A percentile compares a stretch with the other conserved stretches of the same genome.
Evolutionary conservation across 78 protist genomes (phyloP).

Genomic region (Chrysochromulina parva): DNA sequence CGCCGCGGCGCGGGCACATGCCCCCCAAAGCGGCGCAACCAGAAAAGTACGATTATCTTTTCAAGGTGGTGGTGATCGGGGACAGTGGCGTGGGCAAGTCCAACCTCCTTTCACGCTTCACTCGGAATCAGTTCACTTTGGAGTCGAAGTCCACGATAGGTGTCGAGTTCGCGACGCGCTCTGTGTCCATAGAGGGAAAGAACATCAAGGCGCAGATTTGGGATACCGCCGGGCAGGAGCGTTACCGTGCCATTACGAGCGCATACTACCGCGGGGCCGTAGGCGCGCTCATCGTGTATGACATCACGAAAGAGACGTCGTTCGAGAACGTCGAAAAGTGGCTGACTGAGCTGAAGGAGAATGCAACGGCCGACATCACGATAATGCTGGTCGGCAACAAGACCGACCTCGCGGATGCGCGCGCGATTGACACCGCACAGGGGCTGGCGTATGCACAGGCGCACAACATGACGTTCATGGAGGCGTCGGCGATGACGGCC

Average conservation of each 20-base stretch:
- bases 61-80: conserved; percentile 94
- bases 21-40: no score
- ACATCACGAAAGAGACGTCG: conserved; percentile 79
- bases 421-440: background rate
- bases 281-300: conserved; percentile 97
- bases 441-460: background rate
- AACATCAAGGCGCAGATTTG: conserved; percentile 93
- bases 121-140: conserved; percentile 93
- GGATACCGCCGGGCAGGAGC: conserved; percentile 98
- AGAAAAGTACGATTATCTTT: background rate
- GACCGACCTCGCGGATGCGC: conserved; percentile 76
- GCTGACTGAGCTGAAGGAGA: conserved; percentile 68
- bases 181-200: conserved; percentile 75
- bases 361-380: conserved; percentile 83
- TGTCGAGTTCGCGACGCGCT: conserved; percentile 94
- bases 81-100: conserved; percentile 98
- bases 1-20: no score
- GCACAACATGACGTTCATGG: background rate
- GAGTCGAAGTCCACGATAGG: conserved; percentile 98
- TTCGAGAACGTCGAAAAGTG: conserved; percentile 90
- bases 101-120: conserved; percentile 81
- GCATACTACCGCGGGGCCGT: conserved; percentile 61
- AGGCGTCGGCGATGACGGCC: conserved; percentile 5
- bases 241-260: conserved; percentile 94
- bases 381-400: conserved; percentile 99